Base-by-base conservation (phyloP, 768 basidiomycete genomes). In the Tephrocybe sp. region DNA sequence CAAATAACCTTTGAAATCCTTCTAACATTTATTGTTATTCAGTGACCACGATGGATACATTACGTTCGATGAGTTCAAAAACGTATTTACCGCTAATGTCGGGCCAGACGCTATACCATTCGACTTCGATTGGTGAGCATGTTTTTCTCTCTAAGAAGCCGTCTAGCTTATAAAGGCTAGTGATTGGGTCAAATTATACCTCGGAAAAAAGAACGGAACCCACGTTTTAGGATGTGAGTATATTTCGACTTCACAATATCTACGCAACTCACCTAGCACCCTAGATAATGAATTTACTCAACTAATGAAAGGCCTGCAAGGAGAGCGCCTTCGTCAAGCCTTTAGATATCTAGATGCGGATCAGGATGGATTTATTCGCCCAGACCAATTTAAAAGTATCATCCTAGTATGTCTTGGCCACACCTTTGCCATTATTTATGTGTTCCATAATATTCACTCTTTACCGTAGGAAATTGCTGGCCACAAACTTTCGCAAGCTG, bases 281-380 rank as follows among this genome's bases (percentile, higher is more conserved):
- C 8, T 59, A 93, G 89, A 95, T 72, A 89, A 89, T 65, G 95
- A 98, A 69, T 98, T 98, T 72, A 97, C 94, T 26, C 95, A 98
- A 72, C 73, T 98, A 53, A 97, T 99, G 92, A 98, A 98, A 70
- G 96, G 94, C 38, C 80, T 98, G 49, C 97, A 98, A 72, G 97
- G 95, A 63, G 97, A 99, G 71, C 86, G 97, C 30, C 76, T 99
- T 48, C 89, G 97, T 54, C 97, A 99, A 71, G 89, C 94, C 20
- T 99, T 98, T 77, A 89, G 84, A 72, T 83, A 85, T 69, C 78
- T 98, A 64, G 96, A 98, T 69, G 72, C 76, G 43, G 88, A 96
- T 64, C 83, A 89, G 63, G 91, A 96, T 63, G 97, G 97, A 39
- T 92, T 96, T 72, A 98, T 99, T 69, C 77, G 74, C 57, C 90